Base-by-base conservation (phyloP, 208 protist genomes). In the Acanthamoeba royreba region DNA sequence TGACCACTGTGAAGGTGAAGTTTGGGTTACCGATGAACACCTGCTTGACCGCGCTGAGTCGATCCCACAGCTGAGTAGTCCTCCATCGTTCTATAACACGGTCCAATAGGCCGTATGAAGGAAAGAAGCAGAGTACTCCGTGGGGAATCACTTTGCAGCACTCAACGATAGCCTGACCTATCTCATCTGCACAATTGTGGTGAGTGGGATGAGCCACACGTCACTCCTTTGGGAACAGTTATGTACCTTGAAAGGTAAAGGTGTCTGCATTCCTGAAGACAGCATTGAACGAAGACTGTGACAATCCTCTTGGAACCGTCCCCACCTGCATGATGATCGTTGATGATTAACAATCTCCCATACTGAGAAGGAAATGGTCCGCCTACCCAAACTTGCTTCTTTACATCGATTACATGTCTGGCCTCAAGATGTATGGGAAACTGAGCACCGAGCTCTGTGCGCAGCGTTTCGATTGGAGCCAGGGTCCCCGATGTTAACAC, bases 401-500 rank as follows among this genome's bases (percentile, higher is more conserved):
- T n/a, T 13, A 17, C 22, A 9, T 86, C 19, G 79, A 99, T 99
- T 11, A 99, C 98, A 94, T 99, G 98, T 38, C 89, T 86, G 40
- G 98, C 98, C 88, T 98, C 96, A 28, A 99, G 94, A 52, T 81
- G 93, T 45, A 98, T 61, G 3, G 92, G 92, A 90, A 99, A 99
- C 13, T 22, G 45, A 58, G 96, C 35, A 9, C 40, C 77, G 33
- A 97, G 61, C 92, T 98, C 98, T 15, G 66, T 88, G 17, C 95
- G 92, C 72, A 99, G 97, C 31, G 97, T 96, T 31, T 96, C 83
- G 53, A 99, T 97, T 3, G 98, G 98, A 0, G 98, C 96, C 19
- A 99, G 95, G n/a, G 99, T 99, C 13, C 99, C 99, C 28, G 97
- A 98, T 13, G 98, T 98, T 13, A 99, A 96, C n/a, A 99, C 96